phyloP scores from a whole-genome alignment of 495 filamentous ascomycete species.

The Cudoniella acicularis region DNA sequence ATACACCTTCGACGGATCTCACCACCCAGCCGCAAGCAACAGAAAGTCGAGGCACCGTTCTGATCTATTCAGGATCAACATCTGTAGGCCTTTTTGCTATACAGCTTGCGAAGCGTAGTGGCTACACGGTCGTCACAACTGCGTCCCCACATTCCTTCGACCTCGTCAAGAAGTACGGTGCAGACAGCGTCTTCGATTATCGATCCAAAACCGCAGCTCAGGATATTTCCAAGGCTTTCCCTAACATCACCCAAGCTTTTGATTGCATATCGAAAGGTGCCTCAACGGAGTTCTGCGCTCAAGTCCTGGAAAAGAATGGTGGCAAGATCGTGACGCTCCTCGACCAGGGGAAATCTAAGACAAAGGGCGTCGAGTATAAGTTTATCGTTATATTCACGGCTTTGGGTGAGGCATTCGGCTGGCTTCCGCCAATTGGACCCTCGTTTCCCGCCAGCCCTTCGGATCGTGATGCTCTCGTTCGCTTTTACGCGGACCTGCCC shows the following conservation, averaged over 20 bases:
- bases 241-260: slow-evolving; percentile 7
- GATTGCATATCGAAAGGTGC: slow-evolving; percentile 8
- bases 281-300: slow-evolving; percentile 11
- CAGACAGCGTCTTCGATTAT: slow-evolving; percentile 57
- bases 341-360: slow-evolving; percentile 5
- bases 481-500: slow-evolving; percentile 9
- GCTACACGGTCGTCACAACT: slow-evolving; percentile 55
- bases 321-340: slow-evolving; percentile 8
- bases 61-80: slow-evolving; percentile 60
- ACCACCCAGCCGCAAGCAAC: slow-evolving; percentile 21
- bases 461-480: slow-evolving; percentile 4
- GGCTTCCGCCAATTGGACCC: slow-evolving; percentile 11
- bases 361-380: not conserved
- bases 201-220: slow-evolving; percentile 9
- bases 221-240: slow-evolving; percentile 5
- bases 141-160: slow-evolving; percentile 51
- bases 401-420: slow-evolving; percentile 6
- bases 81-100: slow-evolving; percentile 58
- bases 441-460: slow-evolving; percentile 1
- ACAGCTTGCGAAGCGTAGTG: slow-evolving; percentile 50
- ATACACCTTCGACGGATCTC: slow-evolving; percentile 13
- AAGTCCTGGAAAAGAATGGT: slow-evolving; percentile 5
- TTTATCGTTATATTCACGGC: slow-evolving; percentile 4
- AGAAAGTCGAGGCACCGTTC: slow-evolving; percentile 37
- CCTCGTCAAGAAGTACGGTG: slow-evolving; percentile 49